phyloP scores from a whole-genome alignment of 495 filamentous ascomycete species.

The Penicillium soppii region DNA sequence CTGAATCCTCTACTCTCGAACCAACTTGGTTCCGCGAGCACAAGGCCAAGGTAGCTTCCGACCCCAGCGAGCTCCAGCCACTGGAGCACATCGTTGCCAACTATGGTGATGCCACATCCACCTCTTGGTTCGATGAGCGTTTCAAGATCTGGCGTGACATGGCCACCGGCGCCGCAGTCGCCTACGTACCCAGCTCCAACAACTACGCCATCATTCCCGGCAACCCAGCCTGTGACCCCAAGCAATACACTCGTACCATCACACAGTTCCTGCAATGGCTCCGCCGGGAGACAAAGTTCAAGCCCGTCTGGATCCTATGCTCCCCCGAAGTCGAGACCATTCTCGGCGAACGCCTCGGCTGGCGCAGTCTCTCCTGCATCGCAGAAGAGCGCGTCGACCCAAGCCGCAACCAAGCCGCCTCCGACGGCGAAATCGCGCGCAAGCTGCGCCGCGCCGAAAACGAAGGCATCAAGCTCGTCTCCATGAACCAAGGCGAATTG shows the following conservation, averaged over 20 bases:
- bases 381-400: slow-evolving; percentile 79
- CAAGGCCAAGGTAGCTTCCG: slow-evolving; percentile 33
- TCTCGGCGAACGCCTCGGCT: slow-evolving; percentile 71
- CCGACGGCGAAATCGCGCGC: slow-evolving; percentile 60
- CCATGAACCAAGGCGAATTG: slow-evolving; percentile 58
- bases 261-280: slow-evolving; percentile 70
- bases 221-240: slow-evolving; percentile 72
- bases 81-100: slow-evolving; percentile 82
- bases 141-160: slow-evolving; percentile 80
- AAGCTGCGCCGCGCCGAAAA: slow-evolving; percentile 76
- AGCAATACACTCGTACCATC: slow-evolving; percentile 69
- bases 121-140: slow-evolving; percentile 80
- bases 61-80: slow-evolving; percentile 59
- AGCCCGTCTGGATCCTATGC: slow-evolving; percentile 79
- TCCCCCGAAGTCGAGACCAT: slow-evolving; percentile 68
- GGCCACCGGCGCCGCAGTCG: slow-evolving; percentile 72
- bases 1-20: slow-evolving; percentile 73
- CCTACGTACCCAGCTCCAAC: slow-evolving; percentile 69
- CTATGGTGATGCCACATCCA: slow-evolving; percentile 86
- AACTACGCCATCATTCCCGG: slow-evolving; percentile 78
- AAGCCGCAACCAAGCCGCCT: slow-evolving; percentile 48
- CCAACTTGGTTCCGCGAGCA: slow-evolving; percentile 55
- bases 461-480: slow-evolving; percentile 72
- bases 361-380: slow-evolving; percentile 80
- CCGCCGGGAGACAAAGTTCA: slow-evolving; percentile 66